Conservation (phyloP, 805 yeast genomes). For the Pichia heedii region DNA sequence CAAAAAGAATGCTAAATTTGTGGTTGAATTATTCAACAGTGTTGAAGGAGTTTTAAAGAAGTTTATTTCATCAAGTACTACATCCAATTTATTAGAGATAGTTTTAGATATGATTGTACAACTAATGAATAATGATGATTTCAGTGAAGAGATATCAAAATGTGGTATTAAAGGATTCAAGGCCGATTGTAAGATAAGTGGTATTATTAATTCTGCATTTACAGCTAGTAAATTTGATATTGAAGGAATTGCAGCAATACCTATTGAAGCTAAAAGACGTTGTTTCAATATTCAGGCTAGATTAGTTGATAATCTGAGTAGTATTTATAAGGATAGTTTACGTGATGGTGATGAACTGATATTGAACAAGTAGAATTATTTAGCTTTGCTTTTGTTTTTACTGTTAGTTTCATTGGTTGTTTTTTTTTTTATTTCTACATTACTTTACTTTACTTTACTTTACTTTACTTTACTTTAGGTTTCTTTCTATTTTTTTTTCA, state of each 20-base stretch:
- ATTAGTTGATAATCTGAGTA: background rate
- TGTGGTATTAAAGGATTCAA: background rate
- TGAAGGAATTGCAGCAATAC: background rate
- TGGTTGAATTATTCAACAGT: conserved; percentile 16
- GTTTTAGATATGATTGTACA: conserved; percentile 18
- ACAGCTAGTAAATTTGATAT: background rate
- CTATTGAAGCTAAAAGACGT: background rate
- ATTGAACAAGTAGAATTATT: too few species aligned
- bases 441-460: too few species aligned
- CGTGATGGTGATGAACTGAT: background rate
- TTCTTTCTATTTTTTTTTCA: too few species aligned
- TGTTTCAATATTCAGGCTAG: background rate
- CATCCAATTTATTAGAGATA: conserved; percentile 17
- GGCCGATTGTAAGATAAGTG: conserved; percentile 1
- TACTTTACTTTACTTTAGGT: too few species aligned
- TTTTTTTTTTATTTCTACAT: background rate
- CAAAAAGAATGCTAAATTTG: conserved; percentile 9
- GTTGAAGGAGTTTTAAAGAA: conserved; percentile 15
- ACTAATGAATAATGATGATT: conserved; percentile 21
- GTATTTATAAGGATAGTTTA: background rate
- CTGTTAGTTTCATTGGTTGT: too few species aligned
- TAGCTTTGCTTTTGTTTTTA: too few species aligned
- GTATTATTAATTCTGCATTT: conserved; percentile 3
- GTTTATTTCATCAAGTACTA: conserved; percentile 17
- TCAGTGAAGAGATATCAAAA: background rate